Conservation (phyloP, 1,284 basidiomycete genomes). For the Trichosporon ovoides region DNA sequence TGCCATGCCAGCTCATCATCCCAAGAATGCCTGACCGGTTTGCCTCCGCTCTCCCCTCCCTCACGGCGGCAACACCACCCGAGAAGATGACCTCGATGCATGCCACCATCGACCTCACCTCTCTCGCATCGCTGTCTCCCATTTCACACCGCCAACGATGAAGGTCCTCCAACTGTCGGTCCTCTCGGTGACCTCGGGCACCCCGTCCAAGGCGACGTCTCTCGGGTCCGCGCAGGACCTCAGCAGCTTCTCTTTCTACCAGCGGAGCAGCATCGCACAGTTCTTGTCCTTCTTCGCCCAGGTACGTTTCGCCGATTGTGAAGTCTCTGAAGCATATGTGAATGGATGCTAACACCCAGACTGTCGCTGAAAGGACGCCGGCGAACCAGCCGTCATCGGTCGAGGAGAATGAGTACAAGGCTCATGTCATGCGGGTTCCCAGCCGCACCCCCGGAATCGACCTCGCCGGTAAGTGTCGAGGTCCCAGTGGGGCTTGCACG, state of each 20-base stretch:
- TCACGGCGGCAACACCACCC: neutral
- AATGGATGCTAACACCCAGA: no score
- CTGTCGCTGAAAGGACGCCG: constrained; percentile 83
- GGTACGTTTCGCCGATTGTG: constrained; percentile 52
- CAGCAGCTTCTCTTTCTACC: constrained; percentile 90
- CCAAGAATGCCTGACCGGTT: neutral
- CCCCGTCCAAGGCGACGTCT: constrained; percentile 54
- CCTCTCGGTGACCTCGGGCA: constrained; percentile 44
- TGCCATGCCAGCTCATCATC: no score
- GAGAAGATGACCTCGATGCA: neutral
- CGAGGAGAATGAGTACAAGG: constrained; percentile 89
- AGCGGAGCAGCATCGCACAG: constrained; percentile 90
- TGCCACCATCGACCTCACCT: neutral
- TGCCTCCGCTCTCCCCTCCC: neutral
- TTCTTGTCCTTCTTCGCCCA: constrained; percentile 85
- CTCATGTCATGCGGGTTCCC: constrained; percentile 68
- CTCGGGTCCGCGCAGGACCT: constrained; percentile 76
- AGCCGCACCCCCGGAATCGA: constrained; percentile 37
- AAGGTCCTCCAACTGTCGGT: constrained; percentile 55
- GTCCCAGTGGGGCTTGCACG: neutral
- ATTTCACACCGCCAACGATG: constrained; percentile 34
- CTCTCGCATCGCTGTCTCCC: constrained; percentile 1
- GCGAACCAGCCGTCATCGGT: constrained; percentile 86
- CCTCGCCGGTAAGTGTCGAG: constrained; percentile 60
- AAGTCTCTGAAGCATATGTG: no score